Evolutionary conservation across 768 basidiomycete genomes (phyloP).

Genomic region (Omphalotus guepiniiformis): DNA sequence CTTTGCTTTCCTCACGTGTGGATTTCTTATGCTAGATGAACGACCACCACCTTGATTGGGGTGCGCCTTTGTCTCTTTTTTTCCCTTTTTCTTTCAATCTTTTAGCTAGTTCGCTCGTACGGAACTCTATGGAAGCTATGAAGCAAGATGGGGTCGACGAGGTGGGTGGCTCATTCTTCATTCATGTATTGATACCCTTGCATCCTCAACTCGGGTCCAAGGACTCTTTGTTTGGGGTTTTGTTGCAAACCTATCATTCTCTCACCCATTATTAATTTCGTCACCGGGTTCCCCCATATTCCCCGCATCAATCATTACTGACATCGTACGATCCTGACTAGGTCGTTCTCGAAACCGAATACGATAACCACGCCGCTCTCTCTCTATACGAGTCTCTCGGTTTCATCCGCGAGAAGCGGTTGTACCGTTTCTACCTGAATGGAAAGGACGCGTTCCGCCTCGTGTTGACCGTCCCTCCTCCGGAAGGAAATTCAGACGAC

Average conservation of each 20-base stretch:
- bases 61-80: conserved; percentile 42
- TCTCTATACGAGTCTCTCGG: conserved; percentile 89
- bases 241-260: no score
- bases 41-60: conserved; percentile 38
- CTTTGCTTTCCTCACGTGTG: conserved; percentile 41
- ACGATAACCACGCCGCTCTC: conserved; percentile 85
- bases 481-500: conserved; percentile 30
- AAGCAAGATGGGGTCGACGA: conserved; percentile 78
- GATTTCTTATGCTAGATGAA: conserved; percentile 35
- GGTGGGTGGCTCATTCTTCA: conserved; percentile 45
- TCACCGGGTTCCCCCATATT: conserved; percentile 3
- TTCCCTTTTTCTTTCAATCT: conserved; percentile 25
- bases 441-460: conserved; percentile 94
- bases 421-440: conserved; percentile 94
- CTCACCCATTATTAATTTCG: no score
- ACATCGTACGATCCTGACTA: conserved; percentile 25
- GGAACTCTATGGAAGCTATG: conserved; percentile 83
- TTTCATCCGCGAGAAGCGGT: conserved; percentile 92
- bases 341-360: conserved; percentile 96
- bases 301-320: background rate
- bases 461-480: conserved; percentile 54
- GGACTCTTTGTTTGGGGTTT: no score
- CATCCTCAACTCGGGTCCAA: background rate
- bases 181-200: background rate
- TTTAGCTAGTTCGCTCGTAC: conserved; percentile 82